Base-by-base conservation (phyloP, 768 basidiomycete species). In the Suillus variegatus region DNA sequence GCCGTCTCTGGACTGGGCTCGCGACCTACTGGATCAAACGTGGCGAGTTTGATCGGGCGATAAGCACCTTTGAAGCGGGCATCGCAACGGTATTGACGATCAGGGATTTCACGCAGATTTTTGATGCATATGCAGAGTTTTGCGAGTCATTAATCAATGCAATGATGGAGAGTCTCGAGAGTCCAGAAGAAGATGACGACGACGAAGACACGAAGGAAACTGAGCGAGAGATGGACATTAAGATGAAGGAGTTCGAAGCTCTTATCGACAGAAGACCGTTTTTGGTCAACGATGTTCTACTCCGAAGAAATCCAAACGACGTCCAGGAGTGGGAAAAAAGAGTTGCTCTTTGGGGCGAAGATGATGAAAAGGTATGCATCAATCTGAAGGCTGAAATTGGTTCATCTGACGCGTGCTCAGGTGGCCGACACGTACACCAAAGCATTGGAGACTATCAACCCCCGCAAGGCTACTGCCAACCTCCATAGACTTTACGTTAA, bases 301-400 rank as follows among this genome's bases (percentile, higher is more conserved):
- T 99, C 43, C 81, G 97, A 67, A 82, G 97, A 71, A 99, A 99
- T 82, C 93, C 94, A 6, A 93, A 98, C 70, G 97, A 99, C 71
- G 97, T 99, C 2, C 95, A 97, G 69, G 97, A 99, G 75, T 99
- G 97, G 97, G 97, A 99, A 80, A 99, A 99, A 78, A 83, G 97
- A 43, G 87, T 99, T 22, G 96, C 95, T 2, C 78, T 99, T 35
- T 97, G 88, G 86, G 97, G 92, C 3, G 90, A 95, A 62, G 87
- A 97, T 69, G 96, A 99, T 72, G 93, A 92, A 70, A 97, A 95
- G 84, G 95, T 94, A 67, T 18, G 77, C 38, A n/a, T 35, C 14
- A 8, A 25, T 36, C 10, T 61, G 16, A 38, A 22, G 61, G 41
- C 40, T 28, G 28, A 41, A n/a, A 25, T 58, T 60, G 52, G 25